Evolutionary conservation across 306 rosid genomes (phyloP).

Genomic region (Glycine soja): DNA sequence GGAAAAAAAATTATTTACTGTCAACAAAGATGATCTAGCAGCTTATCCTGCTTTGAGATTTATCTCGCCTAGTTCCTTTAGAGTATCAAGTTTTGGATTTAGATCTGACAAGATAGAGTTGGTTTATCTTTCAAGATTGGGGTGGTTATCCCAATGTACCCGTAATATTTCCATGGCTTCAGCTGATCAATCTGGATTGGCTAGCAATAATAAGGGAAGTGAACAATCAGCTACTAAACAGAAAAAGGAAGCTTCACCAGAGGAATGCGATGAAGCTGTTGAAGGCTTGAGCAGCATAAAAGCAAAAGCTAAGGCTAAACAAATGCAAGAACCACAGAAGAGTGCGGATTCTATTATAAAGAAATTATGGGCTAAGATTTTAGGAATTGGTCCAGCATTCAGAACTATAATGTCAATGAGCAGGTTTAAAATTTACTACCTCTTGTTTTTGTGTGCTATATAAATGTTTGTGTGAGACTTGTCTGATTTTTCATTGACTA

Average conservation of each 20-base stretch:
- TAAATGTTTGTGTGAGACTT: slow-evolving; percentile 18
- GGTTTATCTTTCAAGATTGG: slow-evolving; percentile 40
- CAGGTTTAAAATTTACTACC: slow-evolving; percentile 62
- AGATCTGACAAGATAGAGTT: slow-evolving; percentile 41
- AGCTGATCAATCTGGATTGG: slow-evolving; percentile 52
- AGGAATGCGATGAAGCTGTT: slow-evolving; percentile 89
- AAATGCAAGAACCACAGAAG: slow-evolving; percentile 64
- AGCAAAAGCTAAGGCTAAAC: slow-evolving; percentile 85
- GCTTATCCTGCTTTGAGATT: background rate
- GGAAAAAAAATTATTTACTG: slow-evolving; percentile 25
- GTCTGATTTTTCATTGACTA: slow-evolving; percentile 49
- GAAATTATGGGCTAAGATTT: slow-evolving; percentile 62
- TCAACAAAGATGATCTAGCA: slow-evolving; percentile 35
- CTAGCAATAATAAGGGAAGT: slow-evolving; percentile 46
- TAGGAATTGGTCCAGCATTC: slow-evolving; percentile 85
- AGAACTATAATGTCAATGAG: slow-evolving; percentile 79
- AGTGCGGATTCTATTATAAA: slow-evolving; percentile 52
- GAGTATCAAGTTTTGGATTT: slow-evolving; percentile 34
- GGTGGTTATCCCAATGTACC: slow-evolving; percentile 52
- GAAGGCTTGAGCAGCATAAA: slow-evolving; percentile 71
- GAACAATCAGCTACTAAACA: slow-evolving; percentile 54
- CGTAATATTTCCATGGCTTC: slow-evolving; percentile 62
- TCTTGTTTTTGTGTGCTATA: slow-evolving; percentile 31
- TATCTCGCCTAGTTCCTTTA: slow-evolving; percentile 30
- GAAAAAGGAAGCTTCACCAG: slow-evolving; percentile 80